Evolutionary conservation across 2,329 filamentous ascomycete genomes (phyloP), one percentile per base, ranked within the genome.

Genomic region (Colletotrichum lindemuthianum): DNA sequence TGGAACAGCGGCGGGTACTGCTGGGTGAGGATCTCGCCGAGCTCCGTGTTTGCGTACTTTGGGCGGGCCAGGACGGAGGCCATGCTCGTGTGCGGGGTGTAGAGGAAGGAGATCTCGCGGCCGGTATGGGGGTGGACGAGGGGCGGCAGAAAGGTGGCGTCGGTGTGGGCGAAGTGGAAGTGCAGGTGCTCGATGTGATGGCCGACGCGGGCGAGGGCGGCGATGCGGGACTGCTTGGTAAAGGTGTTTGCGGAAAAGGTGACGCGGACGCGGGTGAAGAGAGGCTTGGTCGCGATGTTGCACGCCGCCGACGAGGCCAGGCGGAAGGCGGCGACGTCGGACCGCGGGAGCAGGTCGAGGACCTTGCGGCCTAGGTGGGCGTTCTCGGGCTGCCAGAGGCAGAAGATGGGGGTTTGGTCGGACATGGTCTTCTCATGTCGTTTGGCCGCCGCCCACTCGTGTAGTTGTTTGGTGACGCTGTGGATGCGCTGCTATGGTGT

Each of bases 1-100:
- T 97, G 93, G 78, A 97, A 97, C 3, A 97, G 80, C 6, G 93
- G 92, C 56, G 92, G 92, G 72, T 96, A 97, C 78, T 97, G 93
- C 73, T 92, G 88, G 12, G 92, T 92, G 66, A 97, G 83, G 63
- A 96, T 85, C 73, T 95, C 90, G 66, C 90, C 93, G 72, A 96
- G 87, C 71, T 92, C 91, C 70, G 86, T 84, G 74, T 89, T 92
- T 69, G 90, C 92, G 75, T 96, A 96, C 78, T 92, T 95, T 55
- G 90, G 91, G 58, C 88, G 82, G 68, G 86, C 83, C 69, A 88
- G 79, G 49, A 83, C 86, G 59, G 83, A 87, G 36, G 84, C 84
- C 73, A 87, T 86, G 44, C 88, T 88, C 3, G 86, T 87, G 72
- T 93, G 90, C 13, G 93, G 93, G 60, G 88, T 90, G 79, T 97